These are phyloP conservation scores for Nepenthes gracilis DNA, from an alignment of 148 eudicot genomes.

Conservation along the genomic window DNA sequence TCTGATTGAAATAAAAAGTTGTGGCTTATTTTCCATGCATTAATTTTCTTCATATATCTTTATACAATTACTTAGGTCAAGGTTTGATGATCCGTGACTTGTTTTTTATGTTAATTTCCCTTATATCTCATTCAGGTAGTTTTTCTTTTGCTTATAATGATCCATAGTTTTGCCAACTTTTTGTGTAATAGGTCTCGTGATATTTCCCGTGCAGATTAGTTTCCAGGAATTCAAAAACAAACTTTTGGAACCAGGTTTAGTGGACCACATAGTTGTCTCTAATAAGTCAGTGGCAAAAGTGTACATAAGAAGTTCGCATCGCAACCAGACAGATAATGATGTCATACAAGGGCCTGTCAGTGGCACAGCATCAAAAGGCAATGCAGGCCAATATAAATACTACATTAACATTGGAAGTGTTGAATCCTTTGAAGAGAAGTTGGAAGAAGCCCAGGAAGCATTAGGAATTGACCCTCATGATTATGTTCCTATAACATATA, in stretches of 20 bases:
- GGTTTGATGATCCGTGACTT: too few species aligned
- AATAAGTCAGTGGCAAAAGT: conserved; percentile 87
- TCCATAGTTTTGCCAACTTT: too few species aligned
- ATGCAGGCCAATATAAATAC: conserved; percentile 49
- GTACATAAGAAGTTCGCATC: conserved; percentile 53
- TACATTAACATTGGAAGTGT: conserved; percentile 75
- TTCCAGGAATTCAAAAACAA: conserved; percentile 92
- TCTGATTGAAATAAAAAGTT: too few species aligned
- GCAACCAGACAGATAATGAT: conserved; percentile 26
- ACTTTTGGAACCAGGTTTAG: conserved; percentile 86
- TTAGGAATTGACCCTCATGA: conserved; percentile 66
- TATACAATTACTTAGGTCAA: too few species aligned
- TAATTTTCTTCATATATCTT: not conserved
- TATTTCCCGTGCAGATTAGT: conserved; percentile 56
- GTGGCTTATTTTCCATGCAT: too few species aligned
- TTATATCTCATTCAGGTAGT: too few species aligned
- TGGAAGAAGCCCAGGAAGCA: conserved; percentile 83
- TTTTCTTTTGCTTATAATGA: not conserved
- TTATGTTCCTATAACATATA: conserved; percentile 66
- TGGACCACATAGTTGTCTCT: conserved; percentile 67
- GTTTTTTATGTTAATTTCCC: too few species aligned
- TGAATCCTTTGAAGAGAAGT: conserved; percentile 77
- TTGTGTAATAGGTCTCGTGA: too few species aligned
- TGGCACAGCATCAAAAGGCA: conserved; percentile 26
- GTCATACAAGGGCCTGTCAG: conserved; percentile 28